Evolutionary conservation across 2,329 filamentous ascomycete species (phyloP).

Genomic region (Decorospora gaudefroyi): DNA sequence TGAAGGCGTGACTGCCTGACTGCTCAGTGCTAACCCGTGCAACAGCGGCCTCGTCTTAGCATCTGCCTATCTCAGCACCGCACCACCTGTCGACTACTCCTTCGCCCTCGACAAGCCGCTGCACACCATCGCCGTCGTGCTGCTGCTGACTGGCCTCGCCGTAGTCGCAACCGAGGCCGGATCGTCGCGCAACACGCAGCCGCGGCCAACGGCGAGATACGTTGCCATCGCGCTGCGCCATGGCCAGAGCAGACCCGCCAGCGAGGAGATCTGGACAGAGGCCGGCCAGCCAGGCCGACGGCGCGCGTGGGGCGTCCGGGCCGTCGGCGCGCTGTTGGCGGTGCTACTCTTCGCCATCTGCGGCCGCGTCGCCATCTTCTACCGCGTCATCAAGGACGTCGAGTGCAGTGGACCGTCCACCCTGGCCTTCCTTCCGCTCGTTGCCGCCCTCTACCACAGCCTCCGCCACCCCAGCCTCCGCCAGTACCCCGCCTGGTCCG

Average conservation of each 20-base stretch:
- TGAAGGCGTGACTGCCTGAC: not conserved
- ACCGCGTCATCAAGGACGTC: conserved; percentile 35
- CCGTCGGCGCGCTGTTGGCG: conserved; percentile 32
- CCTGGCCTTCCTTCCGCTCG: conserved; percentile 39
- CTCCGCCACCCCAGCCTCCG: conserved; percentile 33
- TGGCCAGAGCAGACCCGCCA: conserved; percentile 26
- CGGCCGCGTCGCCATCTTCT: conserved; percentile 39
- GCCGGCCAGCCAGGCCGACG: conserved; percentile 22
- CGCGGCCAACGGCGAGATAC: conserved; percentile 30
- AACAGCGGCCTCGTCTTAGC: conserved; percentile 44
- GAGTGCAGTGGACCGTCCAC: conserved; percentile 42
- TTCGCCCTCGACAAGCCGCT: conserved; percentile 47
- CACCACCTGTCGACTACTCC: conserved; percentile 37
- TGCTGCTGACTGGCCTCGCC: conserved; percentile 42
- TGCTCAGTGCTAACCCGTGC: conserved; percentile 24
- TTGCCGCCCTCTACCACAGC: conserved; percentile 40
- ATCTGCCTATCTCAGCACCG: conserved; percentile 39
- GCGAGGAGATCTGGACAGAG: conserved; percentile 37
- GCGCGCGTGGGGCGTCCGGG: conserved; percentile 23
- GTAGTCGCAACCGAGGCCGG: conserved; percentile 36
- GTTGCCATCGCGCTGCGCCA: conserved; percentile 39
- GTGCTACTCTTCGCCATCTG: conserved; percentile 39
- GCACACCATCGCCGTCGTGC: conserved; percentile 38
- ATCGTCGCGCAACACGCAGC: conserved; percentile 22
- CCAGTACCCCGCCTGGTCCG: conserved; percentile 37